A percentile compares a stretch with the other conserved stretches of the same genome.
Evolutionary conservation across 1,139 yeast genomes (phyloP).

Genomic region (Scheffersomyces parashehatae): DNA sequence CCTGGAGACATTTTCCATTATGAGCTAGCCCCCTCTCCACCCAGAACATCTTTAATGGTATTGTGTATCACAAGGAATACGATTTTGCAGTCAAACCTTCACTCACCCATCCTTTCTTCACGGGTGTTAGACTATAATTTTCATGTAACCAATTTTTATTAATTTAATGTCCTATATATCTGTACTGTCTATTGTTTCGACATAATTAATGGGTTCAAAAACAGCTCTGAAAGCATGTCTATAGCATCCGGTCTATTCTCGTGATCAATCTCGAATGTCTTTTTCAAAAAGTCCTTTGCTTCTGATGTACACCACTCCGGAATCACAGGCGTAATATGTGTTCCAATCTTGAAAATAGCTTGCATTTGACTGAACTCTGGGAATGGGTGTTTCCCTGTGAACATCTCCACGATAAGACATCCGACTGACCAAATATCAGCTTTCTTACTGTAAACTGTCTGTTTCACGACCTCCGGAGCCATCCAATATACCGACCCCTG

Average conservation of each 20-base stretch:
- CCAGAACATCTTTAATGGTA: too few species aligned
- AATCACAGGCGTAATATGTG: constrained; percentile 71
- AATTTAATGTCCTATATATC: too few species aligned
- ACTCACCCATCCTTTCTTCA: too few species aligned
- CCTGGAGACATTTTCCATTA: too few species aligned
- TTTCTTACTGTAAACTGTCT: constrained; percentile 81
- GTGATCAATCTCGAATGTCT: constrained; percentile 76
- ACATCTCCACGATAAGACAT: constrained; percentile 89
- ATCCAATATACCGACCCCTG: constrained; percentile 98
- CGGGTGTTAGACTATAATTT: too few species aligned
- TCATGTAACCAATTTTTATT: too few species aligned
- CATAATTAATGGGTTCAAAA: constrained; percentile 53
- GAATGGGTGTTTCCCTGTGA: constrained; percentile 91
- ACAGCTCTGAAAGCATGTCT: constrained; percentile 64
- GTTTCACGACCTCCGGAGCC: constrained; percentile 98
- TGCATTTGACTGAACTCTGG: constrained; percentile 96
- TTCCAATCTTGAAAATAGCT: constrained; percentile 90
- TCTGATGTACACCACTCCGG: constrained; percentile 77
- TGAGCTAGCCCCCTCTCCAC: too few species aligned
- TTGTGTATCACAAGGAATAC: too few species aligned
- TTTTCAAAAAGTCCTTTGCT: constrained; percentile 63
- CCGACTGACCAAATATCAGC: constrained; percentile 98
- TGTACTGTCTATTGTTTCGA: constrained; percentile 26
- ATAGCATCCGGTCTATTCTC: constrained; percentile 72
- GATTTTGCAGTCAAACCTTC: too few species aligned